phyloP scores from a whole-genome alignment of 306 rosid species.

The Inga leiocalycina region DNA sequence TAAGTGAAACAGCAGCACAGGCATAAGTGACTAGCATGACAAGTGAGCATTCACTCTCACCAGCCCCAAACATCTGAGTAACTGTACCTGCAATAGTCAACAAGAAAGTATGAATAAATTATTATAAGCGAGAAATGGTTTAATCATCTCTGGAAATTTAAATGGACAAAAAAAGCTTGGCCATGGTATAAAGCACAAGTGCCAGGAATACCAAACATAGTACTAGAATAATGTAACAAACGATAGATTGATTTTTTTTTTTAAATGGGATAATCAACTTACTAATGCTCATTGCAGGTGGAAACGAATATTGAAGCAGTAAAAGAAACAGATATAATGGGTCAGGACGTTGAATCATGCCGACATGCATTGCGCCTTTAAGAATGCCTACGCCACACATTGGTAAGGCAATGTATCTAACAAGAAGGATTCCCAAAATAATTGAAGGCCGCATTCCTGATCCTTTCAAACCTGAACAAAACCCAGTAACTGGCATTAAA shows the following conservation, averaged over 20 bases:
- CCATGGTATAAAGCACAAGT: neutral
- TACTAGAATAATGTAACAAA: neutral
- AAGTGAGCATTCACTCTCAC: slow-evolving; percentile 41
- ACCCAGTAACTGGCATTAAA: neutral
- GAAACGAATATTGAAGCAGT: slow-evolving; percentile 41
- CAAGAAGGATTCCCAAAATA: slow-evolving; percentile 33
- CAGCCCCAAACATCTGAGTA: slow-evolving; percentile 41
- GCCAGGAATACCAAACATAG: neutral
- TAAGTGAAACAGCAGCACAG: slow-evolving; percentile 33
- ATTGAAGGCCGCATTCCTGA: slow-evolving; percentile 26
- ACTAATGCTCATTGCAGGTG: slow-evolving; percentile 44
- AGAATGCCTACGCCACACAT: slow-evolving; percentile 37
- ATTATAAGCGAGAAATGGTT: neutral
- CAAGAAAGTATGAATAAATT: neutral
- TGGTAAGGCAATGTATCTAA: slow-evolving; percentile 35
- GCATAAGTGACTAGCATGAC: slow-evolving; percentile 44
- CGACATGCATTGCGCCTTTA: slow-evolving; percentile 38
- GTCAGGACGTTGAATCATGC: slow-evolving; percentile 30
- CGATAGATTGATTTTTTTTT: neutral
- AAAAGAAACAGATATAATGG: slow-evolving; percentile 41
- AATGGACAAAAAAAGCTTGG: neutral
- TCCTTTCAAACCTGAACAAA: slow-evolving; percentile 36
- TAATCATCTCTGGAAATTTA: neutral
- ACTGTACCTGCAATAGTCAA: slow-evolving; percentile 36
- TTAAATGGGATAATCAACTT: slow-evolving; percentile 24